Conservation (phyloP, 495 filamentous ascomycete genomes). For the Hypoxylon rickii region DNA sequence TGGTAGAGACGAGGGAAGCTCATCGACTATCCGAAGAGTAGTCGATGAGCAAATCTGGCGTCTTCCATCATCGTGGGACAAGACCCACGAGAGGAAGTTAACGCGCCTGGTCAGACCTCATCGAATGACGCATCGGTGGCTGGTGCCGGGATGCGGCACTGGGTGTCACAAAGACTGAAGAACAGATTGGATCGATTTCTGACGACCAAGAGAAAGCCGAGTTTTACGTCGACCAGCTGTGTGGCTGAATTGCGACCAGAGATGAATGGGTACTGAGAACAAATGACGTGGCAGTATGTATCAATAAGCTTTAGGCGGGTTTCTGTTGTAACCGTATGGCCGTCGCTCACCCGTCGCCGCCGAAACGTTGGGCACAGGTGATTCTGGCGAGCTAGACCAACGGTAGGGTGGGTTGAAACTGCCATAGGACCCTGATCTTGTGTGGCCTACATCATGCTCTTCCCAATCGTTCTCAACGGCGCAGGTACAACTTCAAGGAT, state of each 20-base stretch:
- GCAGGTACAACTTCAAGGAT: neutral
- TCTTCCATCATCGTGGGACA: slow-evolving; percentile 59
- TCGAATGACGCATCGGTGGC: slow-evolving; percentile 45
- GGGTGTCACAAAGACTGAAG: slow-evolving; percentile 35
- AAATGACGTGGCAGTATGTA: slow-evolving; percentile 37
- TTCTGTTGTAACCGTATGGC: slow-evolving; percentile 47
- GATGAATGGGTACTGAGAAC: slow-evolving; percentile 43
- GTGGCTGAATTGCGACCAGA: slow-evolving; percentile 20
- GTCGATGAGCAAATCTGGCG: slow-evolving; percentile 59
- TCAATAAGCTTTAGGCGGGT: slow-evolving; percentile 23
- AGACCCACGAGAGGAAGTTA: slow-evolving; percentile 66
- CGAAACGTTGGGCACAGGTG: slow-evolving; percentile 29
- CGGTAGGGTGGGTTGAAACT: slow-evolving; percentile 31
- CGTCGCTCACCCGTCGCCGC: slow-evolving; percentile 42
- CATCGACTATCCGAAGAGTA: slow-evolving; percentile 35
- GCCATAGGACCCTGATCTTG: slow-evolving; percentile 42
- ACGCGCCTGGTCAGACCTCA: slow-evolving; percentile 71
- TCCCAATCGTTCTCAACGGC: slow-evolving; percentile 36
- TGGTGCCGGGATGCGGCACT: slow-evolving; percentile 49
- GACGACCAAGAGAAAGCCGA: slow-evolving; percentile 15
- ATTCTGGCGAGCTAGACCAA: slow-evolving; percentile 52
- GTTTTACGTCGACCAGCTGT: slow-evolving; percentile 29
- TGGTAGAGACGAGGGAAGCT: slow-evolving; percentile 42
- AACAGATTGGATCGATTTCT: slow-evolving; percentile 32
- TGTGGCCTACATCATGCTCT: slow-evolving; percentile 48